Conservation (phyloP, 352 stramenopile species). For the Phytopythium oedochilum region DNA sequence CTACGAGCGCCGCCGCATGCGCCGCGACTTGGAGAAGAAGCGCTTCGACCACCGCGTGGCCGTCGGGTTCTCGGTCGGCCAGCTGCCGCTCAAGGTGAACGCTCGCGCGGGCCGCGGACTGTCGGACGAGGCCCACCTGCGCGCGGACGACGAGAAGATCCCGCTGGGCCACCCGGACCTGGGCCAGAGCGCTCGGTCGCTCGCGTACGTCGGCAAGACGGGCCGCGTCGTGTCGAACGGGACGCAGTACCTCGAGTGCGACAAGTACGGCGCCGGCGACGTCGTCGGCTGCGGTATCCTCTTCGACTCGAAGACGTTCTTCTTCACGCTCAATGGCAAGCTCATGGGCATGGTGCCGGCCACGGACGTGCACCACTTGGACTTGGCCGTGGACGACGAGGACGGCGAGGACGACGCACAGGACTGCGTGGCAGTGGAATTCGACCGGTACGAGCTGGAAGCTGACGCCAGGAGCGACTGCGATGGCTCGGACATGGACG, state of each 20-base stretch:
- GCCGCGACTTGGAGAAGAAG: slow-evolving; percentile 22
- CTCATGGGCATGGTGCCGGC: slow-evolving; percentile 40
- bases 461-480: neutral
- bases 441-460: neutral
- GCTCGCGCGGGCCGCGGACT: neutral
- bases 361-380: slow-evolving; percentile 44
- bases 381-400: slow-evolving; percentile 22
- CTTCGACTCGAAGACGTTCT: slow-evolving; percentile 58
- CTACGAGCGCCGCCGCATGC: slow-evolving; percentile 29
- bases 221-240: slow-evolving; percentile 46
- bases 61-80: slow-evolving; percentile 42
- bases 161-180: slow-evolving; percentile 32
- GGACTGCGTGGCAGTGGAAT: neutral
- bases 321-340: slow-evolving; percentile 64
- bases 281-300: slow-evolving; percentile 58
- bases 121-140: slow-evolving; percentile 7
- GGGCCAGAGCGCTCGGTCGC: slow-evolving; percentile 24
- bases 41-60: slow-evolving; percentile 41
- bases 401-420: neutral
- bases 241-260: slow-evolving; percentile 39
- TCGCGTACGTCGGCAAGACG: slow-evolving; percentile 56
- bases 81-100: neutral
- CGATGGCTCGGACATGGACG: slow-evolving; percentile 10
- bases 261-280: slow-evolving; percentile 44
- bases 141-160: slow-evolving; percentile 5